Evolutionary conservation across 805 yeast species (phyloP).

Genomic region (Saturnispora bothae): DNA sequence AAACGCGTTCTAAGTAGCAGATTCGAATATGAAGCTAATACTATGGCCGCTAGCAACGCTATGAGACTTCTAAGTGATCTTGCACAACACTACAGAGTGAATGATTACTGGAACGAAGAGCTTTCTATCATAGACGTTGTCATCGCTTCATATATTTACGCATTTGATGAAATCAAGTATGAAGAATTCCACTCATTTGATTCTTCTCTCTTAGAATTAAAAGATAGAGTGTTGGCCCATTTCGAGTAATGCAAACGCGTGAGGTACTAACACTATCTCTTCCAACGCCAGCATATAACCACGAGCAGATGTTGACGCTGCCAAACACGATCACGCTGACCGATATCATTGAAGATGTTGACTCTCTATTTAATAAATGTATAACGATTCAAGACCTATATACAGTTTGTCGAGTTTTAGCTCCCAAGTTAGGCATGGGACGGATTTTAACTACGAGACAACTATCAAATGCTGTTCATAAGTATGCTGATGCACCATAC

Average conservation of each 20-base stretch:
- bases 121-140: constrained; percentile 2
- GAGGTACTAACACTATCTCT: constrained; percentile 5
- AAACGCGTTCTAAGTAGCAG: constrained; percentile 1
- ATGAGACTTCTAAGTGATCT: not conserved
- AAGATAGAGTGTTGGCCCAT: constrained; percentile 5
- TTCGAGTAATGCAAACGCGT: not conserved
- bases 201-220: not conserved
- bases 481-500: not conserved
- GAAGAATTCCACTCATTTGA: constrained; percentile 1
- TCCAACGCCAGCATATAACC: not conserved
- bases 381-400: constrained; percentile 2
- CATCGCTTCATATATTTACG: constrained; percentile 1
- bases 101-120: constrained; percentile 3
- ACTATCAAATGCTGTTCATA: constrained; percentile 5
- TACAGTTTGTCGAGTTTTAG: not conserved
- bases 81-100: not conserved
- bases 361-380: not conserved
- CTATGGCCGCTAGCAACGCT: not conserved
- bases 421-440: constrained; percentile 4
- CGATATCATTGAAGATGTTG: not conserved
- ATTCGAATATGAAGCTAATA: not conserved
- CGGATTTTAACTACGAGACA: not conserved
- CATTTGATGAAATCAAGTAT: not conserved
- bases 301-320: not conserved
- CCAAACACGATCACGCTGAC: not conserved